Evolutionary conservation across 306 rosid genomes (phyloP), one percentile per base, ranked within the genome.

Genomic region (Astragalus glycyphyllos): DNA sequence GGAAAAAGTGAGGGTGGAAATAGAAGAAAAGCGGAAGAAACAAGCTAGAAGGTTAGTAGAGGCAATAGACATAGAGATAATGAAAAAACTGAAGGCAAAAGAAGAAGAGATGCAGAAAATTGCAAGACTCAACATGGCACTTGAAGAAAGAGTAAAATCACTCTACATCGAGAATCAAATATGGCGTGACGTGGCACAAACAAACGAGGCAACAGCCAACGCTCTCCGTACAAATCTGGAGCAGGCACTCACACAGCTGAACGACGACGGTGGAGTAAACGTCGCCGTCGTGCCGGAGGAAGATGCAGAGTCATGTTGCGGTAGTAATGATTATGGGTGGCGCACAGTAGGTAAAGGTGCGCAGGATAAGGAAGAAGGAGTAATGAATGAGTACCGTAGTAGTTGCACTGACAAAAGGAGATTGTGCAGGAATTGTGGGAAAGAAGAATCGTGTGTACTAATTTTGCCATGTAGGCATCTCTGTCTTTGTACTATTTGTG

Each of bases 401-500:
- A 35, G 14, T 12, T 20, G 41, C 0, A 3, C 5, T n/a, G 68
- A 49, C 6, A 23, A 26, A 38, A 60, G 44, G 3, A 60, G 91
- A 75, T 40, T 56, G 89, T 92, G 98, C 80, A 84, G 86, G 71
- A 85, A 72, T 40, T 92, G 98, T 75, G 88, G 92, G 76, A 81
- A 84, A 46, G 87, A 78, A 49, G 98, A 86, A 77, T 85, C 98
- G 40, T 80, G 96, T 56, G 98, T 92, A 32, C 50, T 92, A 75
- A 68, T 92, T 1, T 60, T 92, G 74, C 98, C 98, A 3, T 92
- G 98, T 26, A 80, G 98, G 79, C 98, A 92, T n/a, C 86, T 92
- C 0, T 92, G 98, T 15, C 66, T 92, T 4, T 92, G 98, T 65
- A 80, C 83, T 35, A 74, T 51, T 0, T 92, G 98, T 65, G 92